Base-by-base conservation (phyloP, 495 filamentous ascomycete species). In the Trichoderma gamsii region DNA sequence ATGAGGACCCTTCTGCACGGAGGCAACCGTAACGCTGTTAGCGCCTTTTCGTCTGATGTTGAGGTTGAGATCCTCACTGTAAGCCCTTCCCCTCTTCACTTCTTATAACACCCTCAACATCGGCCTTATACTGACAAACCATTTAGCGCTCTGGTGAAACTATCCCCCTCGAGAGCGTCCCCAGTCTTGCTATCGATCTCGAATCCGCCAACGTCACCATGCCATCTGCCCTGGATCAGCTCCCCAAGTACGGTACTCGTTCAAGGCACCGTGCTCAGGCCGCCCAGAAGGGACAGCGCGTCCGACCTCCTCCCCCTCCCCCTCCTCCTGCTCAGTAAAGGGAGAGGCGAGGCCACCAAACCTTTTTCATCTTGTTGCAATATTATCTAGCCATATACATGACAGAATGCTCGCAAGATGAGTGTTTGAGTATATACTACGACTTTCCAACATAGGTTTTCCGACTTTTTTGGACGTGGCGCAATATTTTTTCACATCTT, bases 51-150 rank as follows among this genome's bases (percentile, higher is more conserved):
- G 1, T 12, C 8, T 4, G 23, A 61, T 15, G n/a, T 61, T 13
- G 56, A 61, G 12, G 56, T 61, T 61, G 56, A 61, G 27, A 61
- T 61, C 16, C 23, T 61, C 56, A 29, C 23, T 27, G 56, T 61
- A 61, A 27, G 27, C 16, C 27, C 16, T n/a, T n/a, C 25, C 13
- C 27, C 8, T 21, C 0, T 4, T 61, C 9, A 4, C 12, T 16
- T 16, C 15, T 2, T 32, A 0, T 29, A 29, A 29, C 1, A 29
- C 2, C 5, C 1, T 61, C 25, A 3, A 61, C 1, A 32, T 59
- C 6, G 8, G 5, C 11, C n/a, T 13, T 32, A 21, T 52, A 8
- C 56, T 61, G 8, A 61, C 56, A 18, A 12, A 4, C 9, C 11
- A 1, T 29, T 27, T 18, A 61, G 56, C 23, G 25, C 8, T 11